Evolutionary conservation across 805 yeast genomes (phyloP), one percentile per base, ranked within the genome.

Genomic region (Yamadazyma kitorensis): DNA sequence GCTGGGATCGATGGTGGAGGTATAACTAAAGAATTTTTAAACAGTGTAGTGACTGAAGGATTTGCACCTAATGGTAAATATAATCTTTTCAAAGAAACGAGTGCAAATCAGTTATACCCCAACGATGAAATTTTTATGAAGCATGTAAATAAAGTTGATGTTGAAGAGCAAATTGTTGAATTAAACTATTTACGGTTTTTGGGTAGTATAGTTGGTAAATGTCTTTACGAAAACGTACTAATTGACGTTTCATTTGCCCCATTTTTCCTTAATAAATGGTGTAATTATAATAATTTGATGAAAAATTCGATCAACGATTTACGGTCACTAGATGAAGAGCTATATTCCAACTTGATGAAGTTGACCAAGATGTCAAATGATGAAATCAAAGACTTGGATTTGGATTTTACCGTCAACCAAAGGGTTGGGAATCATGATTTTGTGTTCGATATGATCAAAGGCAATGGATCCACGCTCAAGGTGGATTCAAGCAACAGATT

Each of bases 1-100:
- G 87, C 81, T 0, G 98, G 98, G 1, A 82, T 91, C 27, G 98
- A 91, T 56, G 98, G 98, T 6, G 98, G 98, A 9, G 98, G 98
- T 1, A 66, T 91, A 16, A 89, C 97, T 0, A 89, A 91, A 54
- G 98, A 91, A 50, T 79, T 93, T 43, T 61, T 91, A 36, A 87
- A 91, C 2, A 68, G 82, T 32, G 79, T 87, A 0, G 76, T 82
- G 2, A 64, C 62, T 4, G 86, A 83, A 43, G 89, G 85, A 0
- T 86, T 91, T 48, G 60, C 66, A 8, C 62, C 67, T 0, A 28
- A 33, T 2, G 34, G 42, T 9, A 52, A 49, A 15, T 39, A 48
- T 13, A 39, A 48, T 18, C 55, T 71, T 24, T 70, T 73, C 52
- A 64, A 63, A 38, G 67, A 61, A 29, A 69, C 76, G 0, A 40